Conservation (phyloP, 495 filamentous ascomycete species). For the Penicillium cosmopolitanum region DNA sequence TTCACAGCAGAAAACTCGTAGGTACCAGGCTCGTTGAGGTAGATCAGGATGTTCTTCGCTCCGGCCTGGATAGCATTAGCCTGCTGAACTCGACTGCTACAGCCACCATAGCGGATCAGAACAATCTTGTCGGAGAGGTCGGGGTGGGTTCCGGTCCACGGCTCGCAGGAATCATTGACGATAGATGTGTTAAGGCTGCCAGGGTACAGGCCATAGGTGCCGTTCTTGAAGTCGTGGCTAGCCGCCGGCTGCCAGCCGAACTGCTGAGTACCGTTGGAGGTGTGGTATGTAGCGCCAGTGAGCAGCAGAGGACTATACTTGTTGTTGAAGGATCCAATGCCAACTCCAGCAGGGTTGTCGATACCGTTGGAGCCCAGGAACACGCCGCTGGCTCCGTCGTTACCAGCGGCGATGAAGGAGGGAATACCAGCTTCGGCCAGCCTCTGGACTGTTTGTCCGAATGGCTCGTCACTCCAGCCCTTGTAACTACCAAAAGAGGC, state of each 20-base stretch:
- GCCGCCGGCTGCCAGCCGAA: slow-evolving; percentile 22
- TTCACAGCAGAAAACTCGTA: slow-evolving; percentile 18
- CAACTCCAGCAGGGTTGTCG: slow-evolving; percentile 50
- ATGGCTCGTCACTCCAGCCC: slow-evolving; percentile 52
- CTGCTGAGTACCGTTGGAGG: slow-evolving; percentile 16
- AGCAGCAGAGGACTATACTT: slow-evolving; percentile 32
- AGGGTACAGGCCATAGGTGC: slow-evolving; percentile 45
- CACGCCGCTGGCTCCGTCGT: slow-evolving; percentile 53
- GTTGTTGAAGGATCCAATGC: slow-evolving; percentile 60
- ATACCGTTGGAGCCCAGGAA: slow-evolving; percentile 51
- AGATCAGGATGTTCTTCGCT: slow-evolving; percentile 56
- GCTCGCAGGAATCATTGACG: slow-evolving; percentile 46
- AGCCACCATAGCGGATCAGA: slow-evolving; percentile 57
- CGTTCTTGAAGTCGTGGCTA: slow-evolving; percentile 21
- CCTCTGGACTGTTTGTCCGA: slow-evolving; percentile 11
- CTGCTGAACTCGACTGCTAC: slow-evolving; percentile 52
- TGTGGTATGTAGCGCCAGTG: slow-evolving; percentile 15
- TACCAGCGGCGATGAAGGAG: slow-evolving; percentile 58
- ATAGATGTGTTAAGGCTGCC: slow-evolving; percentile 53
- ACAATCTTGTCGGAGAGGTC: slow-evolving; percentile 56
- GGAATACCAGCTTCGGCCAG: slow-evolving; percentile 45
- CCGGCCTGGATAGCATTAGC: slow-evolving; percentile 53
- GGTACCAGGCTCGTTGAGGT: slow-evolving; percentile 45
- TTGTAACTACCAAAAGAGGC: slow-evolving; percentile 59
- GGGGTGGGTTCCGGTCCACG: slow-evolving; percentile 48